These are phyloP conservation scores for Metschnikowia amazonensis DNA, from an alignment of 805 yeast species.

Conservation along the genomic window DNA sequence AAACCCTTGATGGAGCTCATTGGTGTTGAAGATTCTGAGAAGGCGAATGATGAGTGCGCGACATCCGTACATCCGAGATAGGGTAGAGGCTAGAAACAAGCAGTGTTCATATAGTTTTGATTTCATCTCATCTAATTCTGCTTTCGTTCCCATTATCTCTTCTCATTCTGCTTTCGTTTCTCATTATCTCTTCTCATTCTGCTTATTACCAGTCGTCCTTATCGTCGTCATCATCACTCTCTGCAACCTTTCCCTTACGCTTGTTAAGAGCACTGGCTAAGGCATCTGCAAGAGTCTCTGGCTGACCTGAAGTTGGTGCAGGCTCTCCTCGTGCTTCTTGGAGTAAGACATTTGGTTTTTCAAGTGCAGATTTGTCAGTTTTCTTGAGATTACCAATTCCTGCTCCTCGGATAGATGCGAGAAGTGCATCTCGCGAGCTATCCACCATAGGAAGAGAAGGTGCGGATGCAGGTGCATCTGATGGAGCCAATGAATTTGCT, in stretches of 20 bases:
- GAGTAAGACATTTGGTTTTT: constrained; percentile 67
- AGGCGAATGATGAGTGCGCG: not conserved
- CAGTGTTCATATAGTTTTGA: no score
- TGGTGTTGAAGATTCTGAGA: not conserved
- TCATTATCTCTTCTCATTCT: no score
- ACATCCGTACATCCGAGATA: not conserved
- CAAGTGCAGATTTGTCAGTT: constrained; percentile 80
- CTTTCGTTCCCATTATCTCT: no score
- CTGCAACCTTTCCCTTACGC: constrained; percentile 77
- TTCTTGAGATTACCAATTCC: constrained; percentile 67
- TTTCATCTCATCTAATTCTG: no score
- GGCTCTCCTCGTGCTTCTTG: constrained; percentile 70
- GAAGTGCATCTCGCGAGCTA: constrained; percentile 70
- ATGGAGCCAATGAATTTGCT: constrained; percentile 7
- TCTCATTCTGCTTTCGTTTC: no score
- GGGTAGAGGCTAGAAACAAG: no score
- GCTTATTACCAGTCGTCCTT: constrained; percentile 45
- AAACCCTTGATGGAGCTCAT: not conserved
- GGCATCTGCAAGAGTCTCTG: constrained; percentile 78
- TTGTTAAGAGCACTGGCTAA: constrained; percentile 79
- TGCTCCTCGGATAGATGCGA: constrained; percentile 82
- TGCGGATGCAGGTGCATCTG: constrained; percentile 20
- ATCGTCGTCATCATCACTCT: constrained; percentile 81
- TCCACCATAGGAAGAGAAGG: constrained; percentile 31
- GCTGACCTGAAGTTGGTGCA: constrained; percentile 44